Base-by-base conservation (phyloP, 768 basidiomycete genomes). In the Podaxis sp. region DNA sequence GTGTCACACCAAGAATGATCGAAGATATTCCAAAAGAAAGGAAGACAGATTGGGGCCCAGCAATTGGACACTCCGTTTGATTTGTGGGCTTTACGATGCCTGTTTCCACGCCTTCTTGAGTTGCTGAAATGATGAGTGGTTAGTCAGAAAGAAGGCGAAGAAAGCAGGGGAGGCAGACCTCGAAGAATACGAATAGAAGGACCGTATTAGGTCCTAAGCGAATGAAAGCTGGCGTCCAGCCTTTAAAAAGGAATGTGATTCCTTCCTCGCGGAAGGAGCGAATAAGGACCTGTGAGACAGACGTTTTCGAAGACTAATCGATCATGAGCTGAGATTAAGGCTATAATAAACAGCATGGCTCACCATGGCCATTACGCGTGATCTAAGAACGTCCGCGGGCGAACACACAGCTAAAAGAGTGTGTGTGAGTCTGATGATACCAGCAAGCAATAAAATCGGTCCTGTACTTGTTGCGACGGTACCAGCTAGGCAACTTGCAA, bases 181-280 rank as follows among this genome's bases (percentile, higher is more conserved):
- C 92, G 66, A 89, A 88, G 75, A 93, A 92, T 53, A 94, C 87
- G 73, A 93, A 95, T 75, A 94, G 83, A 4, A 94, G 77, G 37
- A 95, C 80, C 1, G 93, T 94, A 71, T 93, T 93, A 1, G 92
- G 92, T 30, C 88, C 91, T 48, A 95, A 75, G 53, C 93, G 87
- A 67, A 90, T 85, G 75, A 93, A 95, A 7, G 93, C 90, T 2
- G 93, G 93, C 17, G 90, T 90, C 93, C 93, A 95, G 37, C 93
- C 93, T 72, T 91, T 93, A 75, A 95, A 91, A 58, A 94, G 77
- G 72, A 94, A 93, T 63, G 80, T 78, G 10, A 85, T 81, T 0
- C 93, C 93, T 78, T 95, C 93, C 68, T 87, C 80, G 44, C 81
- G 82, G 38, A 92, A 74, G 3, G 91, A 90, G 48, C 73, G 78